Conservation (phyloP, 208 protist species). For the Acanthamoeba divionensis region DNA sequence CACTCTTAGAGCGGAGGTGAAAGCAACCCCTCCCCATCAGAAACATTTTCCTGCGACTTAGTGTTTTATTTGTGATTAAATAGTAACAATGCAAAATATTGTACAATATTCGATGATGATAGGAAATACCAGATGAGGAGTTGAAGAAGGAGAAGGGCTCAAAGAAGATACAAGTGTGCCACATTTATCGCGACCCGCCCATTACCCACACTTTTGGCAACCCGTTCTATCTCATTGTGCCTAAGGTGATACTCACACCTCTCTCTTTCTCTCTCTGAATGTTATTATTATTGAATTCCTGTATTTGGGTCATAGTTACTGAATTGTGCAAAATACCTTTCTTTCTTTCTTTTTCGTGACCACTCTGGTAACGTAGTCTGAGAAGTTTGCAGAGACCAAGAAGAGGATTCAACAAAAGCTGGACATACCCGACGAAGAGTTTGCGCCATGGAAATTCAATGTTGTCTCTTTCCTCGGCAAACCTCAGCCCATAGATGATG, state of each 20-base stretch:
- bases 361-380: neutral
- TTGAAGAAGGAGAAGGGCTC: neutral
- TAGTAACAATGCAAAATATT: no score
- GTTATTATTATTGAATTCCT: neutral
- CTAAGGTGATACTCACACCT: neutral
- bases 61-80: no score
- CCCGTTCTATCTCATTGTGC: constrained; percentile 53
- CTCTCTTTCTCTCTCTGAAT: neutral
- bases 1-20: neutral
- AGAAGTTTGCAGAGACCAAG: constrained; percentile 20
- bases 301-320: no score
- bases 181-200: neutral
- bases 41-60: no score
- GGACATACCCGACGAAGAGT: constrained; percentile 52
- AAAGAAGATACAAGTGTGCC: neutral
- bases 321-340: no score
- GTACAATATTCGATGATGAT: no score
- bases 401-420: constrained; percentile 23
- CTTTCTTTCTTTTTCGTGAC: neutral
- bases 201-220: neutral
- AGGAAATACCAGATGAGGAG: constrained; percentile 35
- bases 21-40: no score
- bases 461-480: neutral
- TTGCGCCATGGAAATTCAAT: constrained; percentile 39
- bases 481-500: neutral